Evolutionary conservation across 306 rosid species (phyloP).

Genomic region (Medicago arabica): DNA sequence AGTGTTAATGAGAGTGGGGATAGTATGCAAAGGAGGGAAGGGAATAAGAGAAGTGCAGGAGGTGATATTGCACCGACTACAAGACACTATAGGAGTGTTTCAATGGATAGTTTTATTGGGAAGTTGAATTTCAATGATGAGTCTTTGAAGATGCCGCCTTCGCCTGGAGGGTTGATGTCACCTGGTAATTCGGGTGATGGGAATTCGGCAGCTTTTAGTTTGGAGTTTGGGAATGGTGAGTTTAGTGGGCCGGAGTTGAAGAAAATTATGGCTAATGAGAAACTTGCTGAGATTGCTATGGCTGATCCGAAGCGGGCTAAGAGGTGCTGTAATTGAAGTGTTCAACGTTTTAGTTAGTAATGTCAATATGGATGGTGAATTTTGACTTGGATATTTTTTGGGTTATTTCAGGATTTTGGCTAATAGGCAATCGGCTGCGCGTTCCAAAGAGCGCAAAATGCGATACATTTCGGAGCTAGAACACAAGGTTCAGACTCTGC

Average conservation of each 20-base stretch:
- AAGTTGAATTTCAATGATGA: constrained; percentile 82
- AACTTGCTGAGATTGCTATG: constrained; percentile 91
- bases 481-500: constrained; percentile 93
- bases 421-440: constrained; percentile 94
- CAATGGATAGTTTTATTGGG: constrained; percentile 94
- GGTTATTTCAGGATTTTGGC: constrained; percentile 76
- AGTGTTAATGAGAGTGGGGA: constrained; percentile 76
- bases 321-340: constrained; percentile 53
- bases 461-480: constrained; percentile 92
- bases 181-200: constrained; percentile 61
- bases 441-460: constrained; percentile 94
- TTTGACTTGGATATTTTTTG: background rate
- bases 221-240: constrained; percentile 96
- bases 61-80: constrained; percentile 74
- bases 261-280: constrained; percentile 96
- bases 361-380: background rate
- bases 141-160: constrained; percentile 69
- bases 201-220: constrained; percentile 68
- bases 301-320: constrained; percentile 94
- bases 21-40: constrained; percentile 66
- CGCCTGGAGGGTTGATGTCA: constrained; percentile 70
- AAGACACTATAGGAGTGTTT: constrained; percentile 82
- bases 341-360: background rate
- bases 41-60: constrained; percentile 73
- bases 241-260: constrained; percentile 93